Percentiles rank a stretch among this genome's conserved stretches.
These are phyloP conservation scores for Wickerhamomyces sp. DNA, from an alignment of 1,139 yeast species.

Conservation along the genomic window DNA sequence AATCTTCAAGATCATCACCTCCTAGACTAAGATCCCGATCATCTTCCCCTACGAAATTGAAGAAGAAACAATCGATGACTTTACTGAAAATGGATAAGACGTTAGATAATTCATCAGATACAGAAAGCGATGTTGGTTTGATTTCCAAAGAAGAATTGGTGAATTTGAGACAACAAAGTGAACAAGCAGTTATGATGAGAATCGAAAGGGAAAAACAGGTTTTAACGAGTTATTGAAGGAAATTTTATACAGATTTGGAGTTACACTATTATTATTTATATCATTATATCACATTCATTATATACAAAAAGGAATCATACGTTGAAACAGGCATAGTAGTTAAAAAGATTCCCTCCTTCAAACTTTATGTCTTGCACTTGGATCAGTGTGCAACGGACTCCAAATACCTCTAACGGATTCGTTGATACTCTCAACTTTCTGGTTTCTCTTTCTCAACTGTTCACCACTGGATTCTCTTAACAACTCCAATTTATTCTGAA, in stretches of 20 bases:
- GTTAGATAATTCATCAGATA: slow-evolving; percentile 5
- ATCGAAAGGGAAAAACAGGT: slow-evolving; percentile 21
- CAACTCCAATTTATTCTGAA: slow-evolving; percentile 48
- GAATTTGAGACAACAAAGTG: slow-evolving; percentile 15
- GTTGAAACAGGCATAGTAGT: too few relatives aligned
- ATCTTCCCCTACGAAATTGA: slow-evolving; percentile 19
- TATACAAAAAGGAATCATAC: too few relatives aligned
- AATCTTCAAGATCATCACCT: slow-evolving; percentile 8
- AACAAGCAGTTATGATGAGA: slow-evolving; percentile 21
- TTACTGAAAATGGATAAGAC: slow-evolving; percentile 21
- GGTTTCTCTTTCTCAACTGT: slow-evolving; percentile 54
- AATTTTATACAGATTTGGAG: too few relatives aligned
- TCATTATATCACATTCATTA: too few relatives aligned
- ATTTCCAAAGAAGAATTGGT: slow-evolving; percentile 17
- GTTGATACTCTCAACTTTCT: slow-evolving; percentile 74
- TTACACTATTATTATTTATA: too few relatives aligned
- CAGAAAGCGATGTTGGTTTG: slow-evolving; percentile 6
- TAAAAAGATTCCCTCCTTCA: slow-evolving; percentile 30
- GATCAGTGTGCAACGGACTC: slow-evolving; percentile 89
- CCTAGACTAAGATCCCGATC: slow-evolving; percentile 21
- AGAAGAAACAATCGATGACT: slow-evolving; percentile 24
- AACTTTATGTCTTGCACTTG: slow-evolving; percentile 61
- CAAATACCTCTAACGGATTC: slow-evolving; percentile 92
- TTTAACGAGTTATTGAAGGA: slow-evolving; percentile 9
- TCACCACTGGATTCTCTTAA: slow-evolving; percentile 58